Evolutionary conservation across 202 grass and related monocot genomes (phyloP).

Genomic region (Hordeum pubiflorum): DNA sequence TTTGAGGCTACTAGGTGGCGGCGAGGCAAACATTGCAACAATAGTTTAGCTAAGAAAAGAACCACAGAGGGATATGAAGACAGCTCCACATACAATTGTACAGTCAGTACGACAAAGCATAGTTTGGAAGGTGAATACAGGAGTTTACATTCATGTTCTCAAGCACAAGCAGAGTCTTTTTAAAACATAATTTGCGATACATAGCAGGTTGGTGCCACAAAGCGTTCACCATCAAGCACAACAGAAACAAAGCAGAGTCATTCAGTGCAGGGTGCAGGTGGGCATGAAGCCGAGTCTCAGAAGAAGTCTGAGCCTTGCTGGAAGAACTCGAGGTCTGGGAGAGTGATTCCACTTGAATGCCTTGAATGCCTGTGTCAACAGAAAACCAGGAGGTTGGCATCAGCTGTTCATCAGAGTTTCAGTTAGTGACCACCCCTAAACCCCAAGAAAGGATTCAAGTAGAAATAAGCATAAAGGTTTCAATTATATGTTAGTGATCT

Average conservation of each 20-base stretch:
- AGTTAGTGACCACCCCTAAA: neutral
- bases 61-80: neutral
- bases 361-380: slow-evolving; percentile 32
- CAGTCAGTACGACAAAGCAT: neutral
- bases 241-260: neutral
- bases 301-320: slow-evolving; percentile 43
- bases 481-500: neutral
- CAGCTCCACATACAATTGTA: neutral
- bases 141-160: slow-evolving; percentile 10
- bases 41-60: neutral
- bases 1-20: too few species aligned
- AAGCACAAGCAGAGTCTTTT: neutral
- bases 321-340: slow-evolving; percentile 76
- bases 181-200: neutral
- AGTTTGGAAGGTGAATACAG: neutral
- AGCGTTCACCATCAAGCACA: neutral
- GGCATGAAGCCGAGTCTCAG: neutral
- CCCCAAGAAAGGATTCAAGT: neutral
- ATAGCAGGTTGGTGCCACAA: neutral
- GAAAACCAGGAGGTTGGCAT: neutral
- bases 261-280: neutral
- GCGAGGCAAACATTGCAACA: too few species aligned
- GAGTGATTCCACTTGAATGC: slow-evolving; percentile 33
- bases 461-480: neutral
- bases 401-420: neutral